These are phyloP conservation scores for Pascua sp. DNA, from an alignment of 1,284 basidiomycete genomes.

Conservation along the genomic window DNA sequence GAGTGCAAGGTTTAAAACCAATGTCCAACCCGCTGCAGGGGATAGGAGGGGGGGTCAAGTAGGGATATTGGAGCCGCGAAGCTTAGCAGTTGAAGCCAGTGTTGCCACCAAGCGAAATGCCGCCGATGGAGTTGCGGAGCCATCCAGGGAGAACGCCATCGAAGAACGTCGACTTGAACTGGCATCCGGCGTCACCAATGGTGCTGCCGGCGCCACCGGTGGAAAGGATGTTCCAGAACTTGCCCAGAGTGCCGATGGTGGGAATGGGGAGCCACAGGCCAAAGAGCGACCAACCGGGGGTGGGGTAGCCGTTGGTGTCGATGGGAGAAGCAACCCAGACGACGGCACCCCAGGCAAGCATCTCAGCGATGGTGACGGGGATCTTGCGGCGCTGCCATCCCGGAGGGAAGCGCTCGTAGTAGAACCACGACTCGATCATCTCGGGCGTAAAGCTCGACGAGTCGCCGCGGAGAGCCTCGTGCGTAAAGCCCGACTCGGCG, in stretches of 20 bases:
- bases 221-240: slow-evolving; percentile 3
- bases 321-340: background rate
- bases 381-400: slow-evolving; percentile 16
- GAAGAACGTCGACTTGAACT: no score
- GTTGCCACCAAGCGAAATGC: no score
- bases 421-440: slow-evolving; percentile 16
- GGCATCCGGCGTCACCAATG: no score
- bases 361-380: slow-evolving; percentile 15
- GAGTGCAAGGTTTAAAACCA: no score
- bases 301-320: slow-evolving; percentile 8
- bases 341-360: slow-evolving; percentile 12
- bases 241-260: slow-evolving; percentile 3
- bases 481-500: slow-evolving; percentile 18
- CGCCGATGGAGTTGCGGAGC: no score
- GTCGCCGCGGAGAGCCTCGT: slow-evolving; percentile 14
- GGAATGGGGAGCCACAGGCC: slow-evolving; percentile 15
- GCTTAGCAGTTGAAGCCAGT: no score
- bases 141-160: no score
- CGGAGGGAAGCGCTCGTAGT: slow-evolving; percentile 18
- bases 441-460: slow-evolving; percentile 6
- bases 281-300: slow-evolving; percentile 17
- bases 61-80: no score
- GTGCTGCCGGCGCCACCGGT: background rate
- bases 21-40: no score
- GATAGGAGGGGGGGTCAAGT: no score